These are phyloP conservation scores for Puccinia polysora DNA, from an alignment of 1,284 basidiomycete species.

Conservation along the genomic window DNA sequence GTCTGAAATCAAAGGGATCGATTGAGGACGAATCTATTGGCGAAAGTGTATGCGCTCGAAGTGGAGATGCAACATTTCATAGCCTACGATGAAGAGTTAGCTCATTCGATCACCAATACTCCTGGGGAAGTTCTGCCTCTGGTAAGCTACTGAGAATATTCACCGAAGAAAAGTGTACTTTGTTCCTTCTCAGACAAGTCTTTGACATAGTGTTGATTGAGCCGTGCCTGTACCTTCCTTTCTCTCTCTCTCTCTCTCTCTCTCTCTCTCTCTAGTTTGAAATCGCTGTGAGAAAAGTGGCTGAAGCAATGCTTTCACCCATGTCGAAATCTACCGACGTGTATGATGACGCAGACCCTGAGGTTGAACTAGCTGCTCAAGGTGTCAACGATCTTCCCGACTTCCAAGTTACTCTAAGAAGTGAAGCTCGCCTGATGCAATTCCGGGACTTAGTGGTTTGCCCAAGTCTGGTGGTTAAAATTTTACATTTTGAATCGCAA, in stretches of 20 bases:
- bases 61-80: conserved; percentile 85
- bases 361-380: conserved; percentile 47
- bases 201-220: neutral
- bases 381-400: conserved; percentile 68
- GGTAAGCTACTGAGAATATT: conserved; percentile 57
- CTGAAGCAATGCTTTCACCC: conserved; percentile 48
- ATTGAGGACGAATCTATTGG: conserved; percentile 77
- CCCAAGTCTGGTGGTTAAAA: neutral
- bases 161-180: neutral
- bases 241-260: neutral
- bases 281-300: conserved; percentile 64
- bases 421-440: conserved; percentile 82
- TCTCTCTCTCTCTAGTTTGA: conserved; percentile 65
- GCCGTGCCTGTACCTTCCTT: conserved; percentile 11
- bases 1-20: conserved; percentile 66
- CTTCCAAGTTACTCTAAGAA: conserved; percentile 82
- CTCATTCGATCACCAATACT: conserved; percentile 79
- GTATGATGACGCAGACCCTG: conserved; percentile 44
- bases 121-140: conserved; percentile 85
- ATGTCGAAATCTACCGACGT: conserved; percentile 57
- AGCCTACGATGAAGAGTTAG: conserved; percentile 87
- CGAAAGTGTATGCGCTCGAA: conserved; percentile 87
- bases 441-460: conserved; percentile 80
- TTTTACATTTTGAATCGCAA: neutral
- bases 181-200: neutral